A percentile compares a stretch with the other conserved stretches of the same genome.
phyloP scores from a whole-genome alignment of 805 yeast genomes.

The Pichia gijzeniarum region DNA sequence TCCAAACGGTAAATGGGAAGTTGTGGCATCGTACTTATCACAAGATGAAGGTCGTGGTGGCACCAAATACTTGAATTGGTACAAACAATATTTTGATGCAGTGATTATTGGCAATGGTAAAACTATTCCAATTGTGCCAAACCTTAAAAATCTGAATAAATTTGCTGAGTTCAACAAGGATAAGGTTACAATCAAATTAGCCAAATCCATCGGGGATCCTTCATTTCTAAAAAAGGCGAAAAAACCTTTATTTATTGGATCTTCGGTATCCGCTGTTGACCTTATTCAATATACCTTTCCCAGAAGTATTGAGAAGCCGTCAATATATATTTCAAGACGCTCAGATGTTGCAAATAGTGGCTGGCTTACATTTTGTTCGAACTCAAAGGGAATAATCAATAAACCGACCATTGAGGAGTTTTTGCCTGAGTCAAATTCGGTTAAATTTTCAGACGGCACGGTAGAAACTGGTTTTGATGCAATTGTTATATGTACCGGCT shows the following conservation, averaged over 20 bases:
- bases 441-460: conserved; percentile 31
- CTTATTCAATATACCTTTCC: conserved; percentile 32
- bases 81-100: conserved; percentile 47
- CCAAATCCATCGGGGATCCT: conserved; percentile 46
- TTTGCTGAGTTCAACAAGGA: conserved; percentile 35
- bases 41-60: conserved; percentile 10
- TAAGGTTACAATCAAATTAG: conserved; percentile 45
- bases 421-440: conserved; percentile 16
- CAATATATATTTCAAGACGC: conserved; percentile 16
- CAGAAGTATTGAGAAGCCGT: conserved; percentile 22
- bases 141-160: conserved; percentile 24
- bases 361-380: conserved; percentile 13
- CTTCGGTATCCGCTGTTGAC: conserved; percentile 36
- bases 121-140: conserved; percentile 53
- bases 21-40: conserved; percentile 13
- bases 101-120: conserved; percentile 61
- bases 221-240: conserved; percentile 34
- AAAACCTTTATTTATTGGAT: conserved; percentile 39
- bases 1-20: conserved; percentile 33
- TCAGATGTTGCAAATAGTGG: background rate
- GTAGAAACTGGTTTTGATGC: conserved; percentile 31
- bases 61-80: conserved; percentile 30
- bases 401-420: conserved; percentile 18
- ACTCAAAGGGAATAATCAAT: conserved; percentile 14
- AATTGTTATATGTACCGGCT: conserved; percentile 47